Evolutionary conservation across 768 basidiomycete genomes (phyloP), one percentile per base, ranked within the genome.

Genomic region (Lentinula boryana): DNA sequence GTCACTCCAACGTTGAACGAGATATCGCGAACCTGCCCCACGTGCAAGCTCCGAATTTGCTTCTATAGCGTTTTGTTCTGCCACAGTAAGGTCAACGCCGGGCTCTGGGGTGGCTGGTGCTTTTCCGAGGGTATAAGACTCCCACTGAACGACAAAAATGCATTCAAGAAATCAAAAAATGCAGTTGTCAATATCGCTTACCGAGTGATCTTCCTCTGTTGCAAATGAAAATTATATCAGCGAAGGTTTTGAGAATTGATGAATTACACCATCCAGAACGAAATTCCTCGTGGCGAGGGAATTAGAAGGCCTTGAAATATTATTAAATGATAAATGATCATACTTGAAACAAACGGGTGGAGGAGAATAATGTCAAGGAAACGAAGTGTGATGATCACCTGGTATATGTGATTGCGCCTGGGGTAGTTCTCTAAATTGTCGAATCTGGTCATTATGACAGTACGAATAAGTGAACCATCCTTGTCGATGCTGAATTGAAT

Each of bases 391-490:
- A 53, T 63, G 56, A 54, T 78, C 76, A 86, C 90, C 89, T 73
- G 87, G 75, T 64, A 81, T 78, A 65, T 85, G 83, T 54, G 84
- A 77, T 64, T 86, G 87, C 58, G 83, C 72, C 69, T 84, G 85
- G 65, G 77, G 70, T 62, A 89, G 77, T 72, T 95, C 94, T 74
- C 90, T 90, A 80, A 98, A 99, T 75, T 99, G 97, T 61, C 95
- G 88, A 63, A 98, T 93, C 75, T 97, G 88, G 56, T 86, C 83
- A 72, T 95, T 91, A 76, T 99, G 95, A 77, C 96, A 94, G 73
- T 91, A 97, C 53, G 93, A 88, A 75, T 98, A 98, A 40, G 95
- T 98, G 78, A 98, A 98, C 95, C 95, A 97, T 41, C 88, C 85
- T 78, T 93, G 91, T 66, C 85, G 85, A 70, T 88, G 86, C 88